phyloP scores from a whole-genome alignment of 148 eudicot genomes.

The Rhododendron williamsianum region DNA sequence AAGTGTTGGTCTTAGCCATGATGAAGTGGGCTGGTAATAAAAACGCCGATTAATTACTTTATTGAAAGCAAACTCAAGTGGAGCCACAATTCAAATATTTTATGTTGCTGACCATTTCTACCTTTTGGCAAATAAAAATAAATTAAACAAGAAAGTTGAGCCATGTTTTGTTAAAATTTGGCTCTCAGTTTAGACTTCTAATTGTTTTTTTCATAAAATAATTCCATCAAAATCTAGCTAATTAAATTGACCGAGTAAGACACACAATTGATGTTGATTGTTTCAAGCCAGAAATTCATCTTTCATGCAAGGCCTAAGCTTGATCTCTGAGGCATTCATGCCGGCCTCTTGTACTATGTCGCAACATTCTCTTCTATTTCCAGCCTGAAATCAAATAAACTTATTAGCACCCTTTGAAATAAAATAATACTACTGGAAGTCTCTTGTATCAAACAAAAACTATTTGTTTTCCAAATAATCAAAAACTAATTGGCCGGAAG shows the following conservation, averaged over 20 bases:
- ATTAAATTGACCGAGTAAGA: not conserved
- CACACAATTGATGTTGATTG: not conserved
- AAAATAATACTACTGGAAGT: not conserved
- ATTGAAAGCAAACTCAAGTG: not conserved
- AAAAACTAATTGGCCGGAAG: not conserved
- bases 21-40: no score
- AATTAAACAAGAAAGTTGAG: not conserved
- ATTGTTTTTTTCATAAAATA: not conserved
- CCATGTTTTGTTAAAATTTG: not conserved
- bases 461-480: not conserved
- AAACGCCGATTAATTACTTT: not conserved
- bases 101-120: not conserved
- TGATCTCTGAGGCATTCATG: slow-evolving; percentile 26
- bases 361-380: slow-evolving; percentile 43
- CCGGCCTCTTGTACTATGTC: slow-evolving; percentile 28
- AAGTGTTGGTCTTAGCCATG: no score
- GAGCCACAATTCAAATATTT: no score
- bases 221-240: not conserved
- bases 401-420: not conserved
- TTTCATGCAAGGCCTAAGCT: slow-evolving; percentile 33
- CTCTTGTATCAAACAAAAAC: not conserved
- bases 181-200: not conserved
- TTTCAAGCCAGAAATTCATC: slow-evolving; percentile 20
- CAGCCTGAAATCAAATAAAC: slow-evolving; percentile 24
- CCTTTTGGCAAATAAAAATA: not conserved